Evolutionary conservation across 495 filamentous ascomycete genomes (phyloP).

Genomic region (Aspergillus avenaceus): DNA sequence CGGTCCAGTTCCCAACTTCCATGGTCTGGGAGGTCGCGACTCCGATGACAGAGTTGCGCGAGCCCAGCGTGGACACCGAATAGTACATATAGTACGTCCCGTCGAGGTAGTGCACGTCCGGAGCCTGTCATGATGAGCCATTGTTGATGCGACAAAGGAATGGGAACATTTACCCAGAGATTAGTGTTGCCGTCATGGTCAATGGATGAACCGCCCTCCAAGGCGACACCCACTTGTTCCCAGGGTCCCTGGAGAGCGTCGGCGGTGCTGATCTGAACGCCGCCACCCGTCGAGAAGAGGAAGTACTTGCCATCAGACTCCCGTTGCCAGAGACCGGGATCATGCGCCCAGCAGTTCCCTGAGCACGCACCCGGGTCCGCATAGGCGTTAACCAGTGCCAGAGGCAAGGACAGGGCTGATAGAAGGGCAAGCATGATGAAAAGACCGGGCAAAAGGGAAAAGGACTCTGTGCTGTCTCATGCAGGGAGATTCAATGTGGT

Average conservation of each 20-base stretch:
- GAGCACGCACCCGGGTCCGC: conserved; percentile 53
- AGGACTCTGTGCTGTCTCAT: not conserved
- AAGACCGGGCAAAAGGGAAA: not conserved
- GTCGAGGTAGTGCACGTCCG: conserved; percentile 56
- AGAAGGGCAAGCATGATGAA: not conserved
- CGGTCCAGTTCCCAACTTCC: conserved; percentile 57
- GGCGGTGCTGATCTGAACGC: conserved; percentile 56
- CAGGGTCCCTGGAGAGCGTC: conserved; percentile 59
- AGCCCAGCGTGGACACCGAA: conserved; percentile 60
- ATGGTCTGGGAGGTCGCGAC: conserved; percentile 61
- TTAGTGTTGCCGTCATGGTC: conserved; percentile 48
- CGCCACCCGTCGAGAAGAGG: conserved; percentile 63
- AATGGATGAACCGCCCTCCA: conserved; percentile 57
- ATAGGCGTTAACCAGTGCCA: conserved; percentile 34
- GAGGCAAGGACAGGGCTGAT: conserved; percentile 2
- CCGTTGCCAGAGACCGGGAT: conserved; percentile 61
- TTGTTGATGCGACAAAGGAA: conserved; percentile 1
- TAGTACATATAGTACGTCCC: conserved; percentile 70
- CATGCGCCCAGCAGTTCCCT: conserved; percentile 58
- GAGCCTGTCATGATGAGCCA: conserved; percentile 46
- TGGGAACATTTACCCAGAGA: conserved; percentile 49
- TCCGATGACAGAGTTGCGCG: conserved; percentile 60
- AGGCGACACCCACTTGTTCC: conserved; percentile 52
- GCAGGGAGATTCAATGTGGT: not conserved
- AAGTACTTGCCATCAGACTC: conserved; percentile 65